phyloP scores from a whole-genome alignment of 495 filamentous ascomycete species.

The Penicillium verhagenii region DNA sequence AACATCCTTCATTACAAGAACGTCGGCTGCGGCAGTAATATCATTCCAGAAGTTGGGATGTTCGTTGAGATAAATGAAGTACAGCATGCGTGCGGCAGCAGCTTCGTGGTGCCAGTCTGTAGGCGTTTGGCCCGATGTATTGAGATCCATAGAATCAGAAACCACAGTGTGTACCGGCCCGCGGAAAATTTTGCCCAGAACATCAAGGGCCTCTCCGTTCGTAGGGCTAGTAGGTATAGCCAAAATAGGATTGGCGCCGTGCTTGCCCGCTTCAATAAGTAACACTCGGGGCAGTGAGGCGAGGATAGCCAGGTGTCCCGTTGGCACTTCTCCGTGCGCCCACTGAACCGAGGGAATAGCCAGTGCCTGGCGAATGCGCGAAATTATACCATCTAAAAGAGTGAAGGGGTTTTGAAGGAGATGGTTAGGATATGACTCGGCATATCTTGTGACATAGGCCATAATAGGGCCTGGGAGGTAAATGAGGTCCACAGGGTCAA shows the following conservation, averaged over 20 bases:
- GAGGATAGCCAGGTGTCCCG: constrained; percentile 55
- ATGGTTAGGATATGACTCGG: constrained; percentile 53
- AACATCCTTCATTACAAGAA: constrained; percentile 56
- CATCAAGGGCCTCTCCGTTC: constrained; percentile 53
- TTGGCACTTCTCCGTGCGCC: constrained; percentile 50
- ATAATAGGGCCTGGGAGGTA: constrained; percentile 56
- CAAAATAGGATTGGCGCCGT: constrained; percentile 45
- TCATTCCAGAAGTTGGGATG: constrained; percentile 51
- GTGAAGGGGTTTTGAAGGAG: constrained; percentile 43
- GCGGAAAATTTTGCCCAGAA: constrained; percentile 54
- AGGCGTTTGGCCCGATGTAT: constrained; percentile 34
- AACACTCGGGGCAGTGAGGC: constrained; percentile 56
- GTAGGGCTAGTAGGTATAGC: constrained; percentile 50
- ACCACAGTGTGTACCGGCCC: constrained; percentile 39
- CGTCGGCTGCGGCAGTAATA: constrained; percentile 53
- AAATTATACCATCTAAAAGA: constrained; percentile 44
- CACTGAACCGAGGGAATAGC: constrained; percentile 46
- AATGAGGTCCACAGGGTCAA: constrained; percentile 50
- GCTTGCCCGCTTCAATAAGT: constrained; percentile 50
- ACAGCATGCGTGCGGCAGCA: constrained; percentile 56
- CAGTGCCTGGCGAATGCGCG: constrained; percentile 45
- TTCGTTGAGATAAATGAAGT: constrained; percentile 53
- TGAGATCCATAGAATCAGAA: constrained; percentile 32
- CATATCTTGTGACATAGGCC: constrained; percentile 58
- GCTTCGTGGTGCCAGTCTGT: constrained; percentile 46